phyloP scores from a whole-genome alignment of 2,329 filamentous ascomycete genomes.

The Didymellaceae sp. region DNA sequence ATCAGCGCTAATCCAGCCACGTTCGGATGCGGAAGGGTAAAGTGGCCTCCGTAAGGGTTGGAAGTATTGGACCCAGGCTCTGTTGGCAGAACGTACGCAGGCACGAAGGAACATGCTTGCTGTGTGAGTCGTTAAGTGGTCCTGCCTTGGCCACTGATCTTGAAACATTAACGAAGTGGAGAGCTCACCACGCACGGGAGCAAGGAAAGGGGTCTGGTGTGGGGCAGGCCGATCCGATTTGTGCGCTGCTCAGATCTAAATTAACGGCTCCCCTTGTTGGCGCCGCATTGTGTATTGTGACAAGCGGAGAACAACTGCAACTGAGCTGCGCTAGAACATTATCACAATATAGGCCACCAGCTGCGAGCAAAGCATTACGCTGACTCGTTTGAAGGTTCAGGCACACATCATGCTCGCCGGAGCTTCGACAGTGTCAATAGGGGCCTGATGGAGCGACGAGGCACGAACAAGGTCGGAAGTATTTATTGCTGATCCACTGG shows the following conservation, averaged over 20 bases:
- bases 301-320: slow-evolving; percentile 9
- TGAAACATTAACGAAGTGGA: slow-evolving; percentile 25
- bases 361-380: slow-evolving; percentile 10
- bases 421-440: no score
- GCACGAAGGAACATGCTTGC: slow-evolving; percentile 8
- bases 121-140: slow-evolving; percentile 11
- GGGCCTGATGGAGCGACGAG: slow-evolving; percentile 7
- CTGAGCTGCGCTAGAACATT: slow-evolving; percentile 6
- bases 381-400: slow-evolving; percentile 11
- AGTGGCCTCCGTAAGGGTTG: slow-evolving; percentile 7
- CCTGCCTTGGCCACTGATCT: slow-evolving; percentile 11
- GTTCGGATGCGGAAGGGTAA: slow-evolving; percentile 15
- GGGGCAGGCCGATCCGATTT: slow-evolving; percentile 44
- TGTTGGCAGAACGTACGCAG: slow-evolving; percentile 3
- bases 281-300: slow-evolving; percentile 40
- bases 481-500: slow-evolving; percentile 8
- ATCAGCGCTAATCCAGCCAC: slow-evolving; percentile 11
- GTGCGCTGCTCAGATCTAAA: slow-evolving; percentile 40
- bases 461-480: neutral
- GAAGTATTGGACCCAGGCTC: slow-evolving; percentile 11
- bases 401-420: slow-evolving; percentile 8
- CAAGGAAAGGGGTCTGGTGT: slow-evolving; percentile 34
- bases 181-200: slow-evolving; percentile 11
- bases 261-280: slow-evolving; percentile 38
- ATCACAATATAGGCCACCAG: slow-evolving; percentile 1